Conservation (phyloP, 352 stramenopile genomes). For the Globisporangium orthogonon region DNA sequence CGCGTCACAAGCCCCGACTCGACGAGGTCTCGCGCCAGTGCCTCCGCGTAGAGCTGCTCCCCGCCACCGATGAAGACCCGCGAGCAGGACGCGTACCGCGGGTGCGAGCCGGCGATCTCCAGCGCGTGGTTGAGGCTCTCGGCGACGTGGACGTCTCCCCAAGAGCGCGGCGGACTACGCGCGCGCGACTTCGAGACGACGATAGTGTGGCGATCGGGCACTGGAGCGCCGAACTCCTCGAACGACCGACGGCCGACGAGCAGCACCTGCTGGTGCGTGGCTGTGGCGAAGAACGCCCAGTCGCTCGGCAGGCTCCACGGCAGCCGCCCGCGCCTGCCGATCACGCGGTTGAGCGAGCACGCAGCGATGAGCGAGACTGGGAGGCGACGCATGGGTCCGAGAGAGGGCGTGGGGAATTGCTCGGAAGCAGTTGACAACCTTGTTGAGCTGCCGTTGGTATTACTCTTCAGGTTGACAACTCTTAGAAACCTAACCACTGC, state of each 20-base stretch:
- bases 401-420: no score
- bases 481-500: no score
- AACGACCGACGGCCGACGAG: constrained; percentile 60
- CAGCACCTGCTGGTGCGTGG: constrained; percentile 45
- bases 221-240: constrained; percentile 34
- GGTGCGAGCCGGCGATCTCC: constrained; percentile 20
- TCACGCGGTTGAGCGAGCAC: constrained; percentile 63
- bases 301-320: constrained; percentile 60
- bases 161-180: constrained; percentile 8
- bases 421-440: no score
- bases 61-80: constrained; percentile 63
- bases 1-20: constrained; percentile 61
- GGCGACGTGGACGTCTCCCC: constrained; percentile 22
- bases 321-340: constrained; percentile 39
- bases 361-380: constrained; percentile 61
- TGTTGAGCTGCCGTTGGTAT: no score
- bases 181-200: constrained; percentile 29
- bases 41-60: constrained; percentile 52
- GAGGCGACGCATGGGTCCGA: constrained; percentile 11
- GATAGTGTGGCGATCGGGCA: constrained; percentile 53
- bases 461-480: no score
- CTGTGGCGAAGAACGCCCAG: constrained; percentile 65
- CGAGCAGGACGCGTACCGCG: constrained; percentile 27
- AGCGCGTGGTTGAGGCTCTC: constrained; percentile 39
- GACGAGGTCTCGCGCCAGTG: constrained; percentile 28